Percentiles rank a stretch among this genome's conserved stretches.
Conservation (phyloP, 192 early-diverging fungal genomes). For the Rhizoclosmatium sp. region DNA sequence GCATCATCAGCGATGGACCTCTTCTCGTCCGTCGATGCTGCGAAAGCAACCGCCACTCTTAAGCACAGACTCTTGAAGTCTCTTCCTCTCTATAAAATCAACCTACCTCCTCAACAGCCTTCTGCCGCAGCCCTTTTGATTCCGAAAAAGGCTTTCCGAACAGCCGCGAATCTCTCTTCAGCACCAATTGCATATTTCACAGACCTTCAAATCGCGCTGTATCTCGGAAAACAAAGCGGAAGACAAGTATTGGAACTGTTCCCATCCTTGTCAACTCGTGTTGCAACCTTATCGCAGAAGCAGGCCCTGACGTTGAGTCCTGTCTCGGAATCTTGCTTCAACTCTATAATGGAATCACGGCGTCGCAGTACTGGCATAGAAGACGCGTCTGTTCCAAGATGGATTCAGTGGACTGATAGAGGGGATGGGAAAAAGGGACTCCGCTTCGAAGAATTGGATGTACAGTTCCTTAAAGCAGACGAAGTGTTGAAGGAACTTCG, state of each 20-base stretch:
- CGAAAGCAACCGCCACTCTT: too few species aligned
- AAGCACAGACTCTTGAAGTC: conserved; percentile 25
- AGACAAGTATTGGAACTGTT: conserved; percentile 50
- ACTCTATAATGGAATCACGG: conserved; percentile 11
- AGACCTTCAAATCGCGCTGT: conserved; percentile 59
- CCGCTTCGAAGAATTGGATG: conserved; percentile 43
- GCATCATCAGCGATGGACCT: not conserved
- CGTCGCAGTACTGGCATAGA: not conserved
- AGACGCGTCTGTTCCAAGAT: conserved; percentile 22
- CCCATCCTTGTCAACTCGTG: conserved; percentile 45
- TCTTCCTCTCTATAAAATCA: conserved; percentile 54
- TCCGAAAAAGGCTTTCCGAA: conserved; percentile 23
- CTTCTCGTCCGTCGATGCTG: not conserved
- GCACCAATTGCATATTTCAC: conserved; percentile 25
- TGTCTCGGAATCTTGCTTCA: conserved; percentile 32
- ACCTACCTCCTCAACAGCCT: conserved; percentile 24
- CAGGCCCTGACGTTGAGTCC: conserved; percentile 41
- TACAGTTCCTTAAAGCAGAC: conserved; percentile 43
- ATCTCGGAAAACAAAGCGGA: conserved; percentile 49
- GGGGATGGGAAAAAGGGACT: conserved; percentile 30
- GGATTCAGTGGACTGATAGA: conserved; percentile 34
- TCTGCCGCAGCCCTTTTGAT: conserved; percentile 14
- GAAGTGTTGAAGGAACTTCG: conserved; percentile 40
- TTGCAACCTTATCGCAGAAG: conserved; percentile 57
- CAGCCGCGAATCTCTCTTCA: not conserved